Percentiles rank a stretch among this genome's conserved stretches.
Conservation (phyloP, 176 grass and related monocot species). For the Ananas comosus region DNA sequence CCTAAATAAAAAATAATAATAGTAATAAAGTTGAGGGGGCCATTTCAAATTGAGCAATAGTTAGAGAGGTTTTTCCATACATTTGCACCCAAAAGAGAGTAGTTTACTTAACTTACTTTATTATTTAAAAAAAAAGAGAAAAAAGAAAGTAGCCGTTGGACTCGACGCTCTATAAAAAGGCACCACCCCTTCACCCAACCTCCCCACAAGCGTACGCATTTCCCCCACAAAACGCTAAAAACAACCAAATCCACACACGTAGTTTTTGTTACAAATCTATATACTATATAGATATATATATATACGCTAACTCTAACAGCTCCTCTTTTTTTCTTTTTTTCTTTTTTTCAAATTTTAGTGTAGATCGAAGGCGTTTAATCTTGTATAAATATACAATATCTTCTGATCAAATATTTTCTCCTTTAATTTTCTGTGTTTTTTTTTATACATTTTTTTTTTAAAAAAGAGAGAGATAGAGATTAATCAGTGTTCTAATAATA, state of each 20-base stretch:
- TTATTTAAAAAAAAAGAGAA: background rate
- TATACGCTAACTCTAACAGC: too few relatives aligned
- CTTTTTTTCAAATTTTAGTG: background rate
- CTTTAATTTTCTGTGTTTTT: background rate
- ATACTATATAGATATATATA: too few relatives aligned
- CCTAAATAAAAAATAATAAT: too few relatives aligned
- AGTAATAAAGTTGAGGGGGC: too few relatives aligned
- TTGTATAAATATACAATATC: too few relatives aligned
- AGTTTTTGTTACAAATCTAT: background rate
- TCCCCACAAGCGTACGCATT: background rate
- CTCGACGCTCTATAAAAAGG: constrained; percentile 23
- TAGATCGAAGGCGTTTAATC: too few relatives aligned
- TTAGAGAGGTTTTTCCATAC: too few relatives aligned
- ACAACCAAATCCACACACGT: background rate
- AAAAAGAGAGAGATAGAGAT: background rate
- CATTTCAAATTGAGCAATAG: too few relatives aligned
- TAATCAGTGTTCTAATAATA: background rate
- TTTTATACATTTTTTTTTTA: background rate
- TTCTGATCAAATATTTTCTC: too few relatives aligned
- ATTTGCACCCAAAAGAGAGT: too few relatives aligned
- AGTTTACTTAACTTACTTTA: too few relatives aligned
- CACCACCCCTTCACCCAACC: background rate
- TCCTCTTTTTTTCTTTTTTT: background rate
- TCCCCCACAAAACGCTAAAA: background rate
- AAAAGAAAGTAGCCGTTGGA: constrained; percentile 23